Base-by-base conservation (phyloP, 805 yeast genomes). In the Saitoella complicata region DNA sequence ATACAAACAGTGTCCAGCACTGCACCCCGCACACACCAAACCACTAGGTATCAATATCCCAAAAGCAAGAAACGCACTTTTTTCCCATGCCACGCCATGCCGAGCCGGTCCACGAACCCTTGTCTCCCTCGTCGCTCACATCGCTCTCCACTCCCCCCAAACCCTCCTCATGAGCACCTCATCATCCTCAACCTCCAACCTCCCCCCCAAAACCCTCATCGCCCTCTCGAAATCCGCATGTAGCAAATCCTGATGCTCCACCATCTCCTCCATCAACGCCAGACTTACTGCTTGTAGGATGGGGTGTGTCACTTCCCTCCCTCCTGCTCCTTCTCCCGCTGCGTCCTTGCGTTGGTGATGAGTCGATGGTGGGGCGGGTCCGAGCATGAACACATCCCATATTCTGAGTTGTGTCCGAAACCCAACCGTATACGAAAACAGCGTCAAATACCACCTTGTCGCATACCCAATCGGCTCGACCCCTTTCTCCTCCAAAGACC, bases 391-490 rank as follows among this genome's bases (percentile, higher is more conserved):
- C 32, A 49, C 49, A 35, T 51, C 54, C 51, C 53, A 51, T 12
- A 51, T 46, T 9, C 54, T 46, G 7, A 51, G 39, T 32, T 51
- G 54, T 5, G 48, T 42, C 3, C 41, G 39, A 34, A 51, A 51
- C 31, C 51, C 54, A 3, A 51, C 42, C 7, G 51, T 41, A 40
- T 50, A 51, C 35, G 41, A 38, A 10, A 51, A 51, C 12, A 51
- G 44, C 1, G 54, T 51, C 7, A 51, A 40, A 31, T 50, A 51
- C 54, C 54, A 51, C 29, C 52, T 47, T 9, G 54, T 51, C 5
- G 50, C 51, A 41, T 45, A 51, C 12, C 49, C 36, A 37, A 43
- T 38, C 7, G 54, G 54, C 12, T 40, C 47, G 32, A 48, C 41
- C 7, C 42, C 51, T 8, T 51, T 31, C 10, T 38, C 36, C n/a